These are phyloP conservation scores for Collybia mongolica DNA, from an alignment of 768 basidiomycete species.

Conservation along the genomic window DNA sequence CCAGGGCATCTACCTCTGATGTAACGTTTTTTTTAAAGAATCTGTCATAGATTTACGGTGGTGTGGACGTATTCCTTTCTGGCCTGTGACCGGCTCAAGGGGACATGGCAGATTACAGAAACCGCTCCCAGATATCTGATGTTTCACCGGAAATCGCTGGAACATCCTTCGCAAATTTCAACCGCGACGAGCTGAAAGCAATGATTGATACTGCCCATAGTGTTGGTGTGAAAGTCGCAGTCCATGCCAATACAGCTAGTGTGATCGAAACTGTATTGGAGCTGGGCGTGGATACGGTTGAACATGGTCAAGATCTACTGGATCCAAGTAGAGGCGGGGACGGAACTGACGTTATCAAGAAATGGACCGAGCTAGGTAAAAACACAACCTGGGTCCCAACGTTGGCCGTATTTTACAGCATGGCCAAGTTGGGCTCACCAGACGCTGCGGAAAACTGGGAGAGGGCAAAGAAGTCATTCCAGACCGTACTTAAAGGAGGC, in stretches of 20 bases:
- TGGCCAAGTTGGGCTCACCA: constrained; percentile 11
- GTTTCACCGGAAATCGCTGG: constrained; percentile 35
- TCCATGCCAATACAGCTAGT: not conserved
- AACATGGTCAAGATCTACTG: constrained; percentile 47
- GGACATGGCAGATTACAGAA: constrained; percentile 44
- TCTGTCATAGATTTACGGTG: constrained; percentile 46
- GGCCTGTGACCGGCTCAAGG: no score
- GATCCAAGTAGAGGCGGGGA: constrained; percentile 9
- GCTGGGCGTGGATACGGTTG: constrained; percentile 51
- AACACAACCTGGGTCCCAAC: constrained; percentile 58
- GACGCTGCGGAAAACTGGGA: constrained; percentile 32
- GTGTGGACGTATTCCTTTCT: constrained; percentile 21
- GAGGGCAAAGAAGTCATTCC: constrained; percentile 37
- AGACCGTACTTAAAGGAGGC: constrained; percentile 37
- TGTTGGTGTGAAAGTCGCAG: constrained; percentile 15
- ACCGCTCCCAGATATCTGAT: constrained; percentile 42
- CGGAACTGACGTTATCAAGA: constrained; percentile 18
- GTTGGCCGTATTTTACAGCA: constrained; percentile 46
- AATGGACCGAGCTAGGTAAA: constrained; percentile 21
- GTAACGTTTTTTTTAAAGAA: not conserved
- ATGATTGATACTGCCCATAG: constrained; percentile 53
- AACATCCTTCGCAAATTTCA: constrained; percentile 43
- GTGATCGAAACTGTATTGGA: constrained; percentile 6
- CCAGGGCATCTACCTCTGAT: not conserved
- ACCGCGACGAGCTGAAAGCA: constrained; percentile 38